phyloP scores from a whole-genome alignment of 2,329 filamentous ascomycete species.

The Diaporthe sp. region DNA sequence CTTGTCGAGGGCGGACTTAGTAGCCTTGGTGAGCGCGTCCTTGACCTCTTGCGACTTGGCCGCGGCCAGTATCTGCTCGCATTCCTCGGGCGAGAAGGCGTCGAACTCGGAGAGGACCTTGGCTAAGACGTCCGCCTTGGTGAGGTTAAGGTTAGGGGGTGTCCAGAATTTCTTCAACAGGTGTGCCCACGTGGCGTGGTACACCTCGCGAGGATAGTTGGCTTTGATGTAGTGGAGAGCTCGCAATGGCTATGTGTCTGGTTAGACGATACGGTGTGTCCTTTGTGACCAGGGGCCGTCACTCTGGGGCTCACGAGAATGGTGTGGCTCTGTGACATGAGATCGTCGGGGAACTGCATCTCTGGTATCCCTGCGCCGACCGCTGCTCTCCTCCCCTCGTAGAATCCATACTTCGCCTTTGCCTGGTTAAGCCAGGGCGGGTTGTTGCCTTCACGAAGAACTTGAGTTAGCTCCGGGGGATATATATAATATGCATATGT shows the following conservation, averaged over 20 bases:
- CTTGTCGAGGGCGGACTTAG: conserved; percentile 67
- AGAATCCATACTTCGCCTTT: conserved; percentile 68
- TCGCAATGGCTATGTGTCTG: conserved; percentile 61
- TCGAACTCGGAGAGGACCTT: conserved; percentile 47
- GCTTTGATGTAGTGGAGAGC: conserved; percentile 74
- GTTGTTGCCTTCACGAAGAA: conserved; percentile 67
- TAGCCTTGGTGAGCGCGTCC: conserved; percentile 60
- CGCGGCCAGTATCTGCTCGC: conserved; percentile 64
- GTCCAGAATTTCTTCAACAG: conserved; percentile 74
- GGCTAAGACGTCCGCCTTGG: conserved; percentile 64
- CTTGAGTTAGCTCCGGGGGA: background rate
- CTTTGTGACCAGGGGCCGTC: background rate
- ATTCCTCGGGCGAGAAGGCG: conserved; percentile 63
- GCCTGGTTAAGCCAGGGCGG: conserved; percentile 78
- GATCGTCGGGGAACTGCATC: conserved; percentile 52
- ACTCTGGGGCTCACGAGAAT: conserved; percentile 46
- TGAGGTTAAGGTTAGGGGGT: conserved; percentile 66
- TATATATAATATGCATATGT: background rate
- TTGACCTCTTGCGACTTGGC: conserved; percentile 57
- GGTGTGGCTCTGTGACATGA: conserved; percentile 56
- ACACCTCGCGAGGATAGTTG: conserved; percentile 59
- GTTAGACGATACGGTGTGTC: background rate
- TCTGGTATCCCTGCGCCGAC: conserved; percentile 49
- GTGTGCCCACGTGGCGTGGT: conserved; percentile 63
- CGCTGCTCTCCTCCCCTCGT: conserved; percentile 54